phyloP scores from a whole-genome alignment of 106 monocot species.

The Triglochin maritima region DNA sequence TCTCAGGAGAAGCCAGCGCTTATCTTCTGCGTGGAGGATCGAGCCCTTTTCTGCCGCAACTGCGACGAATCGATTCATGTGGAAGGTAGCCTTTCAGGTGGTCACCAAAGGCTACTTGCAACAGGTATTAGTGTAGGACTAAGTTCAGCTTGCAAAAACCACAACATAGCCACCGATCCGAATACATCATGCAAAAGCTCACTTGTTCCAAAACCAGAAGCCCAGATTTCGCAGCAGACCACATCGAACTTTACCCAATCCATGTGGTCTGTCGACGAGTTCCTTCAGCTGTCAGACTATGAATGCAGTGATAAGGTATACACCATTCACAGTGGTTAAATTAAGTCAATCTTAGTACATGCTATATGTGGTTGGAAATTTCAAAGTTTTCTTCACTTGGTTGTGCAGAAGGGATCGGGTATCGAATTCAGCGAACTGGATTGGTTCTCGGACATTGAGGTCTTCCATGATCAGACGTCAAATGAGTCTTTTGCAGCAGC shows the following conservation, averaged over 20 bases:
- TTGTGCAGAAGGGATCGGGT: slow-evolving; percentile 32
- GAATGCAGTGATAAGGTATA: slow-evolving; percentile 64
- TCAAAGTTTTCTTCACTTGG: neutral
- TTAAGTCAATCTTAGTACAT: neutral
- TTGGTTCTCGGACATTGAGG: slow-evolving; percentile 63
- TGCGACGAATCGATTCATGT: slow-evolving; percentile 83
- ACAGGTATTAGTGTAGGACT: slow-evolving; percentile 73
- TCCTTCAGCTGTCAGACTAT: slow-evolving; percentile 80
- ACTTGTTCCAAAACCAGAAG: neutral
- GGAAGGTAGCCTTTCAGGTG: slow-evolving; percentile 47
- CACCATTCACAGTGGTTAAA: neutral
- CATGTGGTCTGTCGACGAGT: slow-evolving; percentile 78
- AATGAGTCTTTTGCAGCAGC: slow-evolving; percentile 16
- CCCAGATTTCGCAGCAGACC: slow-evolving; percentile 4
- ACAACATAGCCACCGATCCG: slow-evolving; percentile 4
- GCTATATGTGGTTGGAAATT: neutral
- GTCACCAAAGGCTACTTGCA: slow-evolving; percentile 71
- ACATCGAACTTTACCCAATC: slow-evolving; percentile 12
- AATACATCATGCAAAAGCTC: slow-evolving; percentile 27
- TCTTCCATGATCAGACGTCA: slow-evolving; percentile 33
- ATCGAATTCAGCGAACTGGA: slow-evolving; percentile 59
- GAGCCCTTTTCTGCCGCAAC: slow-evolving; percentile 78
- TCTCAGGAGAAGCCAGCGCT: slow-evolving; percentile 71
- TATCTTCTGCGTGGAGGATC: slow-evolving; percentile 92
- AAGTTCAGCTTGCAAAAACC: slow-evolving; percentile 20